Percentiles rank a stretch among this genome's conserved stretches.
Conservation (phyloP, 2,329 filamentous ascomycete species). For the Dryadomyces quercus-mongolicae region DNA sequence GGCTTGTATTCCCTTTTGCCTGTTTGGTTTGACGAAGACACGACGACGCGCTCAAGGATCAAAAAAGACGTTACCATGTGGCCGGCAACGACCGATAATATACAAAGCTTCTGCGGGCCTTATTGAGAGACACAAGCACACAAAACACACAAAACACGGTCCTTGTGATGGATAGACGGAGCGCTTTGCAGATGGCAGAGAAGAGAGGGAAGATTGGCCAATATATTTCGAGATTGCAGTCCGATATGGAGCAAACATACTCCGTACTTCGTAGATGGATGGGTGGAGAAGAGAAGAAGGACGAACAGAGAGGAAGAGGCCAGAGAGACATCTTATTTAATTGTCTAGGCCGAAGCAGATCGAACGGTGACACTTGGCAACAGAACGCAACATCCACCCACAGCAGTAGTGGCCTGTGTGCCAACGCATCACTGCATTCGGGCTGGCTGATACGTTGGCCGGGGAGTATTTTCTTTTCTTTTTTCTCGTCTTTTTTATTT, state of each 20-base stretch:
- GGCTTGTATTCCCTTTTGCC: background rate
- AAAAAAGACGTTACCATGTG: slow-evolving; percentile 12
- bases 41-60: slow-evolving; percentile 7
- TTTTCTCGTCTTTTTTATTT: background rate
- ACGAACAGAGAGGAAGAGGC: background rate
- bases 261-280: background rate
- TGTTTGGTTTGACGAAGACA: slow-evolving; percentile 9
- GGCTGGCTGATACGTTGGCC: too few relatives aligned
- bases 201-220: too few relatives aligned
- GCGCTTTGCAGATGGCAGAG: too few relatives aligned
- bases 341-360: background rate
- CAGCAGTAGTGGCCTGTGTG: background rate
- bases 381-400: background rate
- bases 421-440: slow-evolving; percentile 4
- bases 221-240: too few relatives aligned
- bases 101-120: slow-evolving; percentile 2
- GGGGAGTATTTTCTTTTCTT: background rate
- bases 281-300: background rate
- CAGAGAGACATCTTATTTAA: background rate
- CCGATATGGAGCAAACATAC: background rate
- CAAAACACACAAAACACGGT: too few relatives aligned
- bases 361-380: slow-evolving; percentile 1
- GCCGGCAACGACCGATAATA: slow-evolving; percentile 15
- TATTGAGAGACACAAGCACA: too few relatives aligned
- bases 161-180: too few relatives aligned